Evolutionary conservation across 148 eudicot species (phyloP).

Genomic region (Nyssa sinensis): DNA sequence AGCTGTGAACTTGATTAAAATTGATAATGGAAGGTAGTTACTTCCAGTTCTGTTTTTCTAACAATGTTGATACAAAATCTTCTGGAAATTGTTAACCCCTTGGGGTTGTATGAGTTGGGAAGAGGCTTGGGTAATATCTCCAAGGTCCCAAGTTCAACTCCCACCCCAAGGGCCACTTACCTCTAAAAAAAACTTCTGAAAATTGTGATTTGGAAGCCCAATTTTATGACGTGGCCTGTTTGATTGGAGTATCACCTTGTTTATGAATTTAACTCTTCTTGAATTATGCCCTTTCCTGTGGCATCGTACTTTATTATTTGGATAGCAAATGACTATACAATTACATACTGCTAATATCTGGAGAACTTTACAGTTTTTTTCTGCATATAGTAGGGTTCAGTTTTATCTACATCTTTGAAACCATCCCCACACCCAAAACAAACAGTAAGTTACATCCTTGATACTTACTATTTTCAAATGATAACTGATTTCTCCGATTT

Average conservation of each 20-base stretch:
- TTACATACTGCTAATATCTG: not conserved
- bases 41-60: conserved; percentile 8
- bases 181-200: not conserved
- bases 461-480: too few relatives aligned
- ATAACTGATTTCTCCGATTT: too few relatives aligned
- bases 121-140: too few relatives aligned
- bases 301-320: too few relatives aligned
- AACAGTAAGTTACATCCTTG: too few relatives aligned
- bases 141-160: too few relatives aligned
- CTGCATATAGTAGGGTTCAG: not conserved
- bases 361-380: not conserved
- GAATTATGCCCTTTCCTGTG: too few relatives aligned
- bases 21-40: conserved; percentile 81
- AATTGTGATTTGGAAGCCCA: not conserved
- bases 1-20: conserved; percentile 88
- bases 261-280: not conserved
- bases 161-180: too few relatives aligned
- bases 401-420: not conserved
- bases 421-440: too few relatives aligned
- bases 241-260: not conserved
- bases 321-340: not conserved
- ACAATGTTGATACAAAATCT: not conserved
- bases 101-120: too few relatives aligned
- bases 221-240: not conserved
- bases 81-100: too few relatives aligned